Evolutionary conservation across 805 yeast genomes (phyloP).

Genomic region (Monosporozyma yasuniensis): DNA sequence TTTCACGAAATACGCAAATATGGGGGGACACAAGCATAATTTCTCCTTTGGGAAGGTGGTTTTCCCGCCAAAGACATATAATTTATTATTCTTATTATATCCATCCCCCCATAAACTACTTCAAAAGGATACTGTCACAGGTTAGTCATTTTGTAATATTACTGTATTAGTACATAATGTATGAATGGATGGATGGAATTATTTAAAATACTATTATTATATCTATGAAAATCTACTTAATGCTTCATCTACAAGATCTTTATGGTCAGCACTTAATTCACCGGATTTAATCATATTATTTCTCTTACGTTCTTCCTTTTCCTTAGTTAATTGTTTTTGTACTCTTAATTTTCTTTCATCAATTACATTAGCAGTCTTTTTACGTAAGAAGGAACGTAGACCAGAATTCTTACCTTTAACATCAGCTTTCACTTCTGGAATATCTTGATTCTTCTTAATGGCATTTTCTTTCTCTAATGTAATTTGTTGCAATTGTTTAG

Average conservation of each 20-base stretch:
- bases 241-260: slow-evolving; percentile 34
- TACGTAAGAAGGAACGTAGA: slow-evolving; percentile 68
- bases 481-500: slow-evolving; percentile 44
- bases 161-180: not conserved
- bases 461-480: slow-evolving; percentile 29
- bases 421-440: slow-evolving; percentile 55
- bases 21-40: no score
- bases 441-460: slow-evolving; percentile 36
- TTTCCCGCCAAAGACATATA: no score
- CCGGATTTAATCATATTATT: slow-evolving; percentile 39
- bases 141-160: no score
- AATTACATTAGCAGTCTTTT: slow-evolving; percentile 74
- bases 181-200: no score
- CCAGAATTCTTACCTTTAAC: slow-evolving; percentile 77
- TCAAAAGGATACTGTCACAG: no score
- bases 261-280: slow-evolving; percentile 44
- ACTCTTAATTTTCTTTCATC: slow-evolving; percentile 76
- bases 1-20: no score
- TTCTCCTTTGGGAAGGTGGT: no score
- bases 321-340: slow-evolving; percentile 63
- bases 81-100: no score
- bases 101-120: no score
- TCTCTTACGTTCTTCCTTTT: slow-evolving; percentile 60
- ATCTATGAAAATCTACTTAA: slow-evolving; percentile 30
- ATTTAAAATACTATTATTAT: not conserved